A percentile compares a stretch with the other conserved stretches of the same genome.
These are phyloP conservation scores for Trichoderma asperellum DNA, from an alignment of 2,329 filamentous ascomycete genomes.

Conservation along the genomic window DNA sequence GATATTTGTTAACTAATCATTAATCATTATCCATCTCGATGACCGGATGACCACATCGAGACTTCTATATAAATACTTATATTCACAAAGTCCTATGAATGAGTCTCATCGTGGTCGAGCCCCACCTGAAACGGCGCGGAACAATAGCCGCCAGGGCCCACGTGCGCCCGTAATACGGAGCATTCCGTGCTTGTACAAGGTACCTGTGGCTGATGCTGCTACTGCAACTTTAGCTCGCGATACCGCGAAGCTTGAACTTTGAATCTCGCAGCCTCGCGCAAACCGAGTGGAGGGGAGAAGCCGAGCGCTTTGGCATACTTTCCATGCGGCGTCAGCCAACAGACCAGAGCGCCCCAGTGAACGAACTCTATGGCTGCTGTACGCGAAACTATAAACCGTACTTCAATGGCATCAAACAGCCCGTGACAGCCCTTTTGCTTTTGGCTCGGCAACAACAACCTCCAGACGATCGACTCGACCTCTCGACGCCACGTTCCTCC, in stretches of 20 bases:
- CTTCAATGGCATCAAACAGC: conserved; percentile 9
- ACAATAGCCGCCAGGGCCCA: neutral
- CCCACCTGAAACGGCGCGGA: neutral
- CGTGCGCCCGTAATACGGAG: neutral
- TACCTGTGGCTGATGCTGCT: conserved; percentile 35
- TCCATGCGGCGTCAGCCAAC: neutral
- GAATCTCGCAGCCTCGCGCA: conserved; percentile 8
- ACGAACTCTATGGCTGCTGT: conserved; percentile 18
- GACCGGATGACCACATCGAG: neutral
- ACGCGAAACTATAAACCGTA: neutral
- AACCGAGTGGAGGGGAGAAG: neutral
- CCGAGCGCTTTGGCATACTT: neutral
- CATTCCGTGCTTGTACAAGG: conserved; percentile 25
- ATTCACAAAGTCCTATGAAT: neutral
- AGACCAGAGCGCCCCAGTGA: neutral
- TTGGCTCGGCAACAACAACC: conserved; percentile 30
- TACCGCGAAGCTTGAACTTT: neutral
- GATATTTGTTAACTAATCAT: neutral
- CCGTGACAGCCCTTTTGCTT: conserved; percentile 2
- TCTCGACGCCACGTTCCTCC: neutral
- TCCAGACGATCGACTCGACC: neutral
- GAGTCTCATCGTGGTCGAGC: neutral
- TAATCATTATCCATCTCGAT: neutral
- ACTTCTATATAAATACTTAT: neutral
- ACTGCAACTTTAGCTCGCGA: conserved; percentile 16